These are phyloP conservation scores for Geotrichum klebahnii DNA, from an alignment of 1,139 yeast species.

Conservation along the genomic window DNA sequence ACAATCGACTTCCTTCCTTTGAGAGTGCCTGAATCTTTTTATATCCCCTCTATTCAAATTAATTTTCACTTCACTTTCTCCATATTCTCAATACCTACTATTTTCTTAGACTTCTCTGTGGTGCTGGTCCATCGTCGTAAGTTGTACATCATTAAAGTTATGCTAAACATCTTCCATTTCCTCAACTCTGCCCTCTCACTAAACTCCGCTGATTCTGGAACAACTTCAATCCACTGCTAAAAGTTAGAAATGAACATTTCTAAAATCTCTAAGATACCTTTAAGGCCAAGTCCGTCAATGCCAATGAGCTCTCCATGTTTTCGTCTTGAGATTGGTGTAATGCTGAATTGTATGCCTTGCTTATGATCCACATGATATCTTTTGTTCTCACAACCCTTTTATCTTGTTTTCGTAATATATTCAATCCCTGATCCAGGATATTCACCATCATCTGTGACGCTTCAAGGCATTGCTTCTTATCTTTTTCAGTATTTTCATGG, in stretches of 20 bases:
- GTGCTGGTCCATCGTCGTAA: slow-evolving; percentile 7
- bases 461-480: slow-evolving; percentile 4
- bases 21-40: slow-evolving; percentile 12
- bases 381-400: not conserved
- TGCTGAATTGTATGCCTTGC: slow-evolving; percentile 21
- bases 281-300: slow-evolving; percentile 13
- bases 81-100: not conserved
- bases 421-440: slow-evolving; percentile 16
- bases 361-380: slow-evolving; percentile 21
- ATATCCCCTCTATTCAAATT: slow-evolving; percentile 8
- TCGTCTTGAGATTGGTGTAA: slow-evolving; percentile 19
- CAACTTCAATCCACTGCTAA: slow-evolving; percentile 16
- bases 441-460: slow-evolving; percentile 5
- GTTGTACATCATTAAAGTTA: slow-evolving; percentile 11
- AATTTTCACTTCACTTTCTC: not conserved
- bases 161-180: slow-evolving; percentile 16
- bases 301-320: slow-evolving; percentile 9
- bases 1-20: slow-evolving; percentile 1
- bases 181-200: slow-evolving; percentile 6
- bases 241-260: not conserved
- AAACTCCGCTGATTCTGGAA: slow-evolving; percentile 3
- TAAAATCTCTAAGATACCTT: slow-evolving; percentile 5
- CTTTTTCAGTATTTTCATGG: slow-evolving; percentile 5
- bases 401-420: slow-evolving; percentile 1
- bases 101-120: slow-evolving; percentile 2